These are phyloP conservation scores for Sordaria brevicollis DNA, from an alignment of 495 filamentous ascomycete genomes.

Conservation along the genomic window DNA sequence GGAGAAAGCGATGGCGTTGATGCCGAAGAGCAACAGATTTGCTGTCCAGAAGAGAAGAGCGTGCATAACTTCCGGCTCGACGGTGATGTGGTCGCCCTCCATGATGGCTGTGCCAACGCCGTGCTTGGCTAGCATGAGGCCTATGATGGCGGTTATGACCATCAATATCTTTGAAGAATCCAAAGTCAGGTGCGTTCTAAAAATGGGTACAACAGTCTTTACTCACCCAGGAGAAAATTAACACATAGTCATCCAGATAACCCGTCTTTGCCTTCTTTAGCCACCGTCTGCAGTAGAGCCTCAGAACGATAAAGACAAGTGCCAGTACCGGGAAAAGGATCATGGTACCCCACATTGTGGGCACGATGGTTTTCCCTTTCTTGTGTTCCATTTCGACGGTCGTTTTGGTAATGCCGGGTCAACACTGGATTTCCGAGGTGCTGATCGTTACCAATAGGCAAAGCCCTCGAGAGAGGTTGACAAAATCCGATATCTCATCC, in stretches of 20 bases:
- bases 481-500: neutral
- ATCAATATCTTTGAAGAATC: neutral
- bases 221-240: neutral
- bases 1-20: neutral
- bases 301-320: neutral
- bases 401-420: neutral
- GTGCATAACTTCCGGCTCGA: neutral
- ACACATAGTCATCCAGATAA: neutral
- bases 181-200: neutral
- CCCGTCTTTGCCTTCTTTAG: neutral
- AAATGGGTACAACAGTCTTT: neutral
- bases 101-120: neutral
- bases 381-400: neutral
- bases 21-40: neutral
- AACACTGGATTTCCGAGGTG: neutral
- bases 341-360: neutral
- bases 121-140: neutral
- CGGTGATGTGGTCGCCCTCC: neutral
- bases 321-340: neutral
- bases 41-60: neutral
- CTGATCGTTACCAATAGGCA: neutral
- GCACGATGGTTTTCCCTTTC: neutral
- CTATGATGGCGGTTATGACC: neutral
- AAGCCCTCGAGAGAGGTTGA: neutral
- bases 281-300: neutral